Conservation (phyloP, 176 grass and related monocot species). For the Guadua angustifolia region DNA sequence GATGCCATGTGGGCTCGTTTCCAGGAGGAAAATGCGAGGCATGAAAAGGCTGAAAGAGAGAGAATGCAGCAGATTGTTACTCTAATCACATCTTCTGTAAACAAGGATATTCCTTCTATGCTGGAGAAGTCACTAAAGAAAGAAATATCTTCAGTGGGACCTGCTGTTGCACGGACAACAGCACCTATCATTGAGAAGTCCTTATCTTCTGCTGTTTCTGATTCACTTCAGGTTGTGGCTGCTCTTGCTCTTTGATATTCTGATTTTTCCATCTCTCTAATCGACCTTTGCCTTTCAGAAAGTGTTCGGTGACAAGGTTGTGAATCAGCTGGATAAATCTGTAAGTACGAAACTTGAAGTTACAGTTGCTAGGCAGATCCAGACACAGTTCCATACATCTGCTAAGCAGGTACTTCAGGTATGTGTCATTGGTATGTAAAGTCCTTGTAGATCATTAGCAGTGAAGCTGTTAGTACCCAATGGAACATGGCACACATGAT, state of each 20-base stretch:
- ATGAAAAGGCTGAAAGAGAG: conserved; percentile 82
- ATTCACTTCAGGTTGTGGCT: conserved; percentile 81
- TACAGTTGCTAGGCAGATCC: conserved; percentile 77
- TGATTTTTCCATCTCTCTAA: conserved; percentile 11
- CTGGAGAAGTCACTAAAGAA: conserved; percentile 80
- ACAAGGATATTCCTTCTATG: conserved; percentile 75
- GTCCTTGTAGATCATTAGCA: conserved; percentile 27
- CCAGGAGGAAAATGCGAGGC: conserved; percentile 82
- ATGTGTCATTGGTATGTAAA: conserved; percentile 21
- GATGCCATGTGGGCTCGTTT: conserved; percentile 87
- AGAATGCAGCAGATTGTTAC: conserved; percentile 74
- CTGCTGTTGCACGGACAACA: conserved; percentile 70
- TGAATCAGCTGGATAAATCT: conserved; percentile 90
- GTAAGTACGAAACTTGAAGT: conserved; percentile 76
- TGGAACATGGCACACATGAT: background rate
- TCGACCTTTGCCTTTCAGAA: conserved; percentile 56
- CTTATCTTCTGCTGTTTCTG: conserved; percentile 73
- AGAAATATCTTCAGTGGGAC: conserved; percentile 72
- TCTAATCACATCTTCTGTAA: conserved; percentile 68
- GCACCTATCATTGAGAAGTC: conserved; percentile 76
- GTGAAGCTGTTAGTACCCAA: conserved; percentile 8
- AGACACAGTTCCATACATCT: conserved; percentile 83
- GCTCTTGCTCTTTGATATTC: conserved; percentile 34
- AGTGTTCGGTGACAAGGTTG: conserved; percentile 79
- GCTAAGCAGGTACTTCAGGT: conserved; percentile 87